Conservation (phyloP, 495 filamentous ascomycete species). For the Hypomontagnella monticulosa region DNA sequence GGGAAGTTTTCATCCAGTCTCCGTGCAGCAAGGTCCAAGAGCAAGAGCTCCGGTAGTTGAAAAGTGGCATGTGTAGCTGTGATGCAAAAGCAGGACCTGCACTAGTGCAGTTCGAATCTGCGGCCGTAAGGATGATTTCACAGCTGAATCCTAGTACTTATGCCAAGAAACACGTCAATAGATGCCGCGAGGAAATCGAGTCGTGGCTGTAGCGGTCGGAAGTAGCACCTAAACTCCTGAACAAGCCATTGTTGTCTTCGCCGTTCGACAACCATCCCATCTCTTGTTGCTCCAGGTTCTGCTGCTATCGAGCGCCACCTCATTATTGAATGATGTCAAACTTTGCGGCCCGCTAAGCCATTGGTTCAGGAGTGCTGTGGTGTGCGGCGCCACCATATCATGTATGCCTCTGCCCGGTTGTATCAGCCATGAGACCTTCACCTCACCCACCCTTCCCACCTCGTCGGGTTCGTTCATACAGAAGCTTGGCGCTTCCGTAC, state of each 20-base stretch:
- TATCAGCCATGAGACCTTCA: constrained; percentile 17
- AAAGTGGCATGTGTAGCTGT: constrained; percentile 21
- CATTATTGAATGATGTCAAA: constrained; percentile 33
- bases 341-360: constrained; percentile 7
- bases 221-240: constrained; percentile 25
- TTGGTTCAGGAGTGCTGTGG: constrained; percentile 25
- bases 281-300: constrained; percentile 2
- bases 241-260: constrained; percentile 1
- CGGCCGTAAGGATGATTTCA: constrained; percentile 37
- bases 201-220: constrained; percentile 28
- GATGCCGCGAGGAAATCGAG: constrained; percentile 10
- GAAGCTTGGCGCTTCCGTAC: constrained; percentile 27
- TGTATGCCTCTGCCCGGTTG: constrained; percentile 26
- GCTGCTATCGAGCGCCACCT: constrained; percentile 34
- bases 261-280: neutral
- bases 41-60: constrained; percentile 20
- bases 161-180: constrained; percentile 31
- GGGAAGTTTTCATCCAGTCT: constrained; percentile 4
- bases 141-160: constrained; percentile 21
- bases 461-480: constrained; percentile 27
- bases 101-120: constrained; percentile 33
- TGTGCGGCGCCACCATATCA: constrained; percentile 36
- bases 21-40: neutral
- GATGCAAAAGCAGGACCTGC: constrained; percentile 38
- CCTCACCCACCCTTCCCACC: constrained; percentile 28